Percentiles rank a stretch among this genome's conserved stretches.
Conservation (phyloP, 164 flowering plant species). For the Annona cherimola region DNA sequence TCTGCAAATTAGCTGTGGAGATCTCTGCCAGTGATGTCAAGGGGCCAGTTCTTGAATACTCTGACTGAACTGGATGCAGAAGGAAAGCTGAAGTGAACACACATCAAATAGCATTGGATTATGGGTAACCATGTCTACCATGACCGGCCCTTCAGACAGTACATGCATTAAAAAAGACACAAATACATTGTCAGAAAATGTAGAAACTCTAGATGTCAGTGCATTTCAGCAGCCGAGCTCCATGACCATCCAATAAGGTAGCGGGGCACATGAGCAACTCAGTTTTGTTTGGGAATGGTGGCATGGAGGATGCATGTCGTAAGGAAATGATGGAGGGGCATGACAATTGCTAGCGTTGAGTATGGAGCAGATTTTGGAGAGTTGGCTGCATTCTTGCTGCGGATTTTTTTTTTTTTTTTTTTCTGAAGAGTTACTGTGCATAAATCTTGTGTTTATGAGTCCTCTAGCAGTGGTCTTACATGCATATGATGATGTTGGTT, state of each 20-base stretch:
- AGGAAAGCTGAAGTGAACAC: not conserved
- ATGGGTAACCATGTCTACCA: not conserved
- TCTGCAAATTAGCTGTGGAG: constrained; percentile 12
- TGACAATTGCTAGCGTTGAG: not conserved
- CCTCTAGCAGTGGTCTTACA: not conserved
- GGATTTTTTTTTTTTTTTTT: not conserved
- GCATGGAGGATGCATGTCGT: not conserved
- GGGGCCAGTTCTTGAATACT: constrained; percentile 3
- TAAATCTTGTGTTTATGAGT: not conserved
- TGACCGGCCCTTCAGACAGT: not conserved
- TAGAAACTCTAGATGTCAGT: not conserved
- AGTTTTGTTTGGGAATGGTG: constrained; percentile 3
- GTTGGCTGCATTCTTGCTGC: not conserved
- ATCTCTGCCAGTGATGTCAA: constrained; percentile 1
- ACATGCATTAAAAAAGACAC: not conserved
- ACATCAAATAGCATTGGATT: not conserved
- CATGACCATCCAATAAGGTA: constrained; percentile 4
- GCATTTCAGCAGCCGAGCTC: not conserved
- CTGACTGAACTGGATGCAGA: constrained; percentile 4
- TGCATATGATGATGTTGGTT: constrained; percentile 3
- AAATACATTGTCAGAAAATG: constrained; percentile 6
- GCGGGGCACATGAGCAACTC: not conserved
- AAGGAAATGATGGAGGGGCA: not conserved
- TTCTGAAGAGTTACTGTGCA: not conserved
- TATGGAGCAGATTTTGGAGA: not conserved